Base-by-base conservation (phyloP, 2,329 filamentous ascomycete species). In the Kalmusia sp. region DNA sequence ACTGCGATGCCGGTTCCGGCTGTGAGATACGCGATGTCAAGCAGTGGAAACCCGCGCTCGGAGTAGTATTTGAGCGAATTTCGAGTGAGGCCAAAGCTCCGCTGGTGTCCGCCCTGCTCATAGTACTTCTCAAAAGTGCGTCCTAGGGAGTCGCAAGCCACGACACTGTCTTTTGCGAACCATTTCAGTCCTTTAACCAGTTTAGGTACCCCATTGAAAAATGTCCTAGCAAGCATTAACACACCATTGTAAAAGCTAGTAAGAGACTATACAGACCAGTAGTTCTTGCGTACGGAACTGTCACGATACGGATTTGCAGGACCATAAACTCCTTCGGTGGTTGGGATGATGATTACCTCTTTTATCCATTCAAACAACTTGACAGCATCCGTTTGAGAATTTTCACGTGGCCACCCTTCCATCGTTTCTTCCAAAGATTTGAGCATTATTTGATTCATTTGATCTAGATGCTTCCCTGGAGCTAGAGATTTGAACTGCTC, bases 11-110 rank as follows among this genome's bases (percentile, higher is more conserved):
- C 65, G 8, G 67, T 59, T 12, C 70, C 76, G 15, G 71, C 63
- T 51, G 78, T 74, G 27, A 69, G 70, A n/a, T 70, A 58, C 8
- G 74, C 74, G 3, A 72, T 70, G 49, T 78, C 75, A 15, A 54
- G 48, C 0, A 70, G 19, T 1, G 67, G 50, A 9, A 78, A 57
- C 2, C 63, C 59, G 45, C 68, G 57, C n/a, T 67, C 55, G 0
- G 55, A 47, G 43, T 47, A 47, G 44, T 49, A 41, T n/a, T 49
- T 28, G 27, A 12, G 27, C 7, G 40, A 17, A 24, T 15, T 34
- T 11, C 59, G 53, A 0, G 69, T 66, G n/a, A 76, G 56, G 9
- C 54, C 55, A 0, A 74, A 76, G 14, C 61, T 71, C 2, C 70
- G 49, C 17, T 72, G 24, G 2, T 75, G 67, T 0, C 72, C 71